Evolutionary conservation across 2,329 filamentous ascomycete species (phyloP), one percentile per base, ranked within the genome.

Genomic region (Xylariaceae sp.): DNA sequence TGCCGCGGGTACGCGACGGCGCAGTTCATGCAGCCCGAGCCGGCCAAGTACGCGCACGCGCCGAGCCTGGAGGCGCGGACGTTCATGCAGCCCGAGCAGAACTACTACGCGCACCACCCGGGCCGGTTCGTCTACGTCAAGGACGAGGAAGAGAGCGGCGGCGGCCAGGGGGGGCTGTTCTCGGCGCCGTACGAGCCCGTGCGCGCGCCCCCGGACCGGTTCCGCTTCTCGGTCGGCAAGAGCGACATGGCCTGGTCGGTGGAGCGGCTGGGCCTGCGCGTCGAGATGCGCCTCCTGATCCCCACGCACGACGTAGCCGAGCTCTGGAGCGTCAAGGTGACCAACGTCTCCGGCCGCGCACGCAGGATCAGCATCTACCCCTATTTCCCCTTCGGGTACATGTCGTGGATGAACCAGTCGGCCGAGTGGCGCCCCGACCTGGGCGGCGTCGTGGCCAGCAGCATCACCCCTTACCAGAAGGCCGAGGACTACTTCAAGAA

Each of bases 371-470:
- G 68, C 49, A 53, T 75, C 19, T 73, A 71, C 38, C 70, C 72
- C 0, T 74, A 74, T 44, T 76, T 75, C 52, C 65, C 69, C 22
- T 62, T 75, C 33, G 71, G 71, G n/a, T 73, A 72, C 54, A 74
- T 73, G 68, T 75, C 71, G 11, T 75, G 71, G 71, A 76, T 75
- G 71, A 75, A 73, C 49, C 72, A 74, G 49, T 68, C 68, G 19
- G 70, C 65, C 22, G 65, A 70, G 41, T 75, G 68, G 58, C 60
- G 64, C 15, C 35, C 55, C 5, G 64, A 70, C 8, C 57, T 73
- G 14, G 57, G 58, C 15, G 71, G 66, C 16, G 58, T 76, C 10
- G 60, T 76, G 9, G 68, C 59, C 16, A 72, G 58, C 51, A 65
- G 65, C 46, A 64, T 72, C 39, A 73, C 70, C 1, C 72, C 71